phyloP scores from a whole-genome alignment of 2,329 filamentous ascomycete genomes.

The Fusarium sp. region DNA sequence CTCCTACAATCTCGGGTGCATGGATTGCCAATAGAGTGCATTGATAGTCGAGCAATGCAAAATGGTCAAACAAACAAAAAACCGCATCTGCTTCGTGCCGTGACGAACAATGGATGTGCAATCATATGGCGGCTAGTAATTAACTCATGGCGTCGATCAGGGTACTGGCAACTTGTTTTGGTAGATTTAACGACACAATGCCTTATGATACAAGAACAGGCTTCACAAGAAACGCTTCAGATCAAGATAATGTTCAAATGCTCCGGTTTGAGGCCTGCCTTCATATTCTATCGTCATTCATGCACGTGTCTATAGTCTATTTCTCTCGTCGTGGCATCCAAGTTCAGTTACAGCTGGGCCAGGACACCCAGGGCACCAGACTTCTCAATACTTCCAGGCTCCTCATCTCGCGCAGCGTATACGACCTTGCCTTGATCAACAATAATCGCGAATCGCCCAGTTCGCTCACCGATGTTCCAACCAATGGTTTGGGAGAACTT shows the following conservation, averaged over 20 bases:
- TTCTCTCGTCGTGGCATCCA: slow-evolving; percentile 5
- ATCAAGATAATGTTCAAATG: slow-evolving; percentile 5
- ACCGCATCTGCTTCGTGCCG: slow-evolving; percentile 29
- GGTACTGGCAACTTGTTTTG: slow-evolving; percentile 20
- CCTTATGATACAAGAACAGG: slow-evolving; percentile 20
- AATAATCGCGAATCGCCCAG: slow-evolving; percentile 82
- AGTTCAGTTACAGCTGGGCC: slow-evolving; percentile 60
- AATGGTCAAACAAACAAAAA: slow-evolving; percentile 47
- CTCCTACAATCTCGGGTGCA: slow-evolving; percentile 58
- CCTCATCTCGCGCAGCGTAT: slow-evolving; percentile 81
- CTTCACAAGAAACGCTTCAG: slow-evolving; percentile 2
- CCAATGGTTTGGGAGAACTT: slow-evolving; percentile 83
- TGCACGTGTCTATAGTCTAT: slow-evolving; percentile 24
- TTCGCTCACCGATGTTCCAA: slow-evolving; percentile 81
- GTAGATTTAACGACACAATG: slow-evolving; percentile 12
- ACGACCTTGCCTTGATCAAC: slow-evolving; percentile 85
- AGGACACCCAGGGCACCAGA: slow-evolving; percentile 68
- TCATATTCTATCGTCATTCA: slow-evolving; percentile 40
- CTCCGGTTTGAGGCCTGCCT: slow-evolving; percentile 17
- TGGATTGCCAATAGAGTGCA: slow-evolving; percentile 58
- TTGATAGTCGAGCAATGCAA: slow-evolving; percentile 58
- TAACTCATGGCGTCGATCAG: slow-evolving; percentile 26
- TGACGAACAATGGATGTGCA: slow-evolving; percentile 30
- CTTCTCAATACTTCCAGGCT: slow-evolving; percentile 57
- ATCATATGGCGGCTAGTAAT: slow-evolving; percentile 23